Conservation (phyloP, 352 stramenopile species). For the Globisporangium paroecandrum region DNA sequence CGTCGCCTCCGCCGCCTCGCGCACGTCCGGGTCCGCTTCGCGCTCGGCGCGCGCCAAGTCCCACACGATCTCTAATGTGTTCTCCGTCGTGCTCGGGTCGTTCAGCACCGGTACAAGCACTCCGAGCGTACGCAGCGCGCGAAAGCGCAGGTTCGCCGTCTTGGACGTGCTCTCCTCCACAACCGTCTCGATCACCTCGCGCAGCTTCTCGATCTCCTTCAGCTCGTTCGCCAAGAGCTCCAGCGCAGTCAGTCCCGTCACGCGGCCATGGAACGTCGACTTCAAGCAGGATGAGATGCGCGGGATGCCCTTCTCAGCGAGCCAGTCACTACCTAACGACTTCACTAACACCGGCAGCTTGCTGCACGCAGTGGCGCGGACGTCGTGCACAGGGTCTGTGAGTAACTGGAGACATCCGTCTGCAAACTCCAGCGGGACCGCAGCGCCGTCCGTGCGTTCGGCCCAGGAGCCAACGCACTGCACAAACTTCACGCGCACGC, state of each 20-base stretch:
- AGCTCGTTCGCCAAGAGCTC: conserved; percentile 62
- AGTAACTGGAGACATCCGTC: conserved; percentile 69
- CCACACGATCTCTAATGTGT: conserved; percentile 73
- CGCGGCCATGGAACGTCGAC: conserved; percentile 65
- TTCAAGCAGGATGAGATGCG: conserved; percentile 59
- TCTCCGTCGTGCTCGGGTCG: conserved; percentile 58
- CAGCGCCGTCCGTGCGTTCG: conserved; percentile 52
- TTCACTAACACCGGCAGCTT: conserved; percentile 63
- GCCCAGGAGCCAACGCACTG: conserved; percentile 82
- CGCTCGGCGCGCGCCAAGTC: conserved; percentile 51
- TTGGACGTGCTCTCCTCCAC: conserved; percentile 75
- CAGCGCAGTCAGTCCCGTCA: conserved; percentile 68
- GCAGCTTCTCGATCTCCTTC: conserved; percentile 65
- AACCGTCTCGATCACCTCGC: conserved; percentile 58
- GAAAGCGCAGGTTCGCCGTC: conserved; percentile 81
- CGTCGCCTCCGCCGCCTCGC: conserved; percentile 63
- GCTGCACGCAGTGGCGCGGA: conserved; percentile 58
- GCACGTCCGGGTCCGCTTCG: conserved; percentile 72
- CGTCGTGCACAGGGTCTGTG: conserved; percentile 65
- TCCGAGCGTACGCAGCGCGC: conserved; percentile 63
- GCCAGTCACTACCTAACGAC: conserved; percentile 76
- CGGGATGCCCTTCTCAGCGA: conserved; percentile 64
- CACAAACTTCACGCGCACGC: conserved; percentile 83
- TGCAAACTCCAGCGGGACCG: conserved; percentile 64
- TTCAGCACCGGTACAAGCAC: conserved; percentile 68